Evolutionary conservation across 2,329 filamentous ascomycete species (phyloP).

Genomic region (Corinectria fuckeliana): DNA sequence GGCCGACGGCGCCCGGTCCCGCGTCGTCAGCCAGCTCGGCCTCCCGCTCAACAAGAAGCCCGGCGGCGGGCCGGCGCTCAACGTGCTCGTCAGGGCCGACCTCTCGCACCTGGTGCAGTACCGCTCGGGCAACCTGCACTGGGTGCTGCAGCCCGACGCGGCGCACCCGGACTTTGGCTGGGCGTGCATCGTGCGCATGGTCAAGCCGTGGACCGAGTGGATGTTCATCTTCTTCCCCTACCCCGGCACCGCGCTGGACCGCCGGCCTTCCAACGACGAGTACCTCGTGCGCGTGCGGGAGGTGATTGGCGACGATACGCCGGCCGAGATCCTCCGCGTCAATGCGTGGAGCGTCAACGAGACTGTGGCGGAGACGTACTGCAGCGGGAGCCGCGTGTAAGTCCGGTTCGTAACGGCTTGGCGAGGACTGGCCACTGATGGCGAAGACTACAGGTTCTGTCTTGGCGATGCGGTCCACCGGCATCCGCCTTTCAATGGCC

Average conservation of each 20-base stretch:
- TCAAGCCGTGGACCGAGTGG: slow-evolving; percentile 70
- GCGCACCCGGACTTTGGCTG: slow-evolving; percentile 60
- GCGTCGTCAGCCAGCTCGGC: too few relatives aligned
- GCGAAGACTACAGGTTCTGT: too few relatives aligned
- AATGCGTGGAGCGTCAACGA: too few relatives aligned
- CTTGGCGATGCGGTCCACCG: too few relatives aligned
- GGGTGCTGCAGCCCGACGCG: slow-evolving; percentile 61
- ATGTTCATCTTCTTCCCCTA: slow-evolving; percentile 60
- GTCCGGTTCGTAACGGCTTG: too few relatives aligned
- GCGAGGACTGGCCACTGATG: too few relatives aligned
- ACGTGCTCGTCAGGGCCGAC: slow-evolving; percentile 50
- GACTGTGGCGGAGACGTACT: too few relatives aligned
- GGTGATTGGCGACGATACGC: slow-evolving; percentile 61
- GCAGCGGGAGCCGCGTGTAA: too few relatives aligned
- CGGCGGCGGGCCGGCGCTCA: too few relatives aligned
- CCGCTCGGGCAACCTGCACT: slow-evolving; percentile 65
- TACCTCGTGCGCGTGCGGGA: slow-evolving; percentile 53
- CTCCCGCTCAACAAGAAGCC: too few relatives aligned
- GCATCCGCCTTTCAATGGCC: too few relatives aligned
- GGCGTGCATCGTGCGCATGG: slow-evolving; percentile 61
- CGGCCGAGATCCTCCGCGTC: slow-evolving; percentile 52
- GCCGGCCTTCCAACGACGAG: slow-evolving; percentile 53
- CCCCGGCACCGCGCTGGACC: slow-evolving; percentile 44
- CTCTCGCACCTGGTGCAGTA: slow-evolving; percentile 55
- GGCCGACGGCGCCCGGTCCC: too few relatives aligned